Conservation (phyloP, 495 filamentous ascomycete genomes). For the Penicillium mononematosum region DNA sequence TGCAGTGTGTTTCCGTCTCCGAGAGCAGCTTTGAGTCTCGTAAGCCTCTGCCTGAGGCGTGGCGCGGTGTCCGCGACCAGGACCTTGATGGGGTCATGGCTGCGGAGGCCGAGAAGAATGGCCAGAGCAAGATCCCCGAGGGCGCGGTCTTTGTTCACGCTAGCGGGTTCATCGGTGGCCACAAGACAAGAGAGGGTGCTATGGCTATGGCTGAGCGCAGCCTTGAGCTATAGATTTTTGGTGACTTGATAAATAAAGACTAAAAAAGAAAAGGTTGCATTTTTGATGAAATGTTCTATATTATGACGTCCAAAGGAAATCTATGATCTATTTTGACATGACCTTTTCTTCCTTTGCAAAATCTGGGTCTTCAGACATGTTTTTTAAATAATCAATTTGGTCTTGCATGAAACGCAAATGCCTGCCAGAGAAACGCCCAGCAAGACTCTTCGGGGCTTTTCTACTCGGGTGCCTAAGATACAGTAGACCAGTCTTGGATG, state of each 20-base stretch:
- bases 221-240: slow-evolving; percentile 45
- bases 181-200: slow-evolving; percentile 86
- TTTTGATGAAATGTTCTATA: slow-evolving; percentile 1
- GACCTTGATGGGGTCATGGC: slow-evolving; percentile 73
- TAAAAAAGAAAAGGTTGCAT: slow-evolving; percentile 18
- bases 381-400: background rate
- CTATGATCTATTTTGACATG: slow-evolving; percentile 4
- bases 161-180: slow-evolving; percentile 92
- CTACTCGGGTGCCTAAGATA: background rate
- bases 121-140: slow-evolving; percentile 41
- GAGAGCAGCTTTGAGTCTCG: slow-evolving; percentile 85
- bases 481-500: background rate
- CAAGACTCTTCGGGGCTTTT: background rate
- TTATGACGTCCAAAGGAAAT: slow-evolving; percentile 8
- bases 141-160: slow-evolving; percentile 93
- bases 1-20: slow-evolving; percentile 79
- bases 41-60: slow-evolving; percentile 83
- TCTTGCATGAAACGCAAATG: background rate
- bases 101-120: slow-evolving; percentile 49
- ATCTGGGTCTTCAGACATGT: background rate
- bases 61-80: slow-evolving; percentile 86
- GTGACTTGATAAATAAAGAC: background rate
- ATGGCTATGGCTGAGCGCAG: slow-evolving; percentile 81
- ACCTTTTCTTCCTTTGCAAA: background rate
- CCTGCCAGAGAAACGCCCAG: background rate